Evolutionary conservation across 352 stramenopile species (phyloP).

Genomic region (Pythium biforme): DNA sequence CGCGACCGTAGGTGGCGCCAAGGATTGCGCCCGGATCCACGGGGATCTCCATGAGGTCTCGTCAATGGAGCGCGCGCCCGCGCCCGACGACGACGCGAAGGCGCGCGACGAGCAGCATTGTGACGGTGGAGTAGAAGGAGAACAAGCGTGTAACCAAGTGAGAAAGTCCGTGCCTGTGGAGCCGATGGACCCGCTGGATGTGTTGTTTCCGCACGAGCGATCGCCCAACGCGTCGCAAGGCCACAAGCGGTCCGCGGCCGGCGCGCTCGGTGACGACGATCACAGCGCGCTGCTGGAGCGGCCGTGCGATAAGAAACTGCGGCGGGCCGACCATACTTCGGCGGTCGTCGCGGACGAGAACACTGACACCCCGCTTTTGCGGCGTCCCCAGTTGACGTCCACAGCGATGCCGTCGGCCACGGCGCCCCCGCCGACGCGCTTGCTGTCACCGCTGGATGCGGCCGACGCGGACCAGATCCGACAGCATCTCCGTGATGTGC

Average conservation of each 20-base stretch:
- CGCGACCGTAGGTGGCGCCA: conserved; percentile 19
- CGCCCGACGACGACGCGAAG: background rate
- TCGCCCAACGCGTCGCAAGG: conserved; percentile 18
- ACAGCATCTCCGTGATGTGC: conserved; percentile 70
- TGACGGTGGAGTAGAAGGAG: background rate
- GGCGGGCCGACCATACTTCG: conserved; percentile 23
- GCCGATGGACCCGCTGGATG: conserved; percentile 6
- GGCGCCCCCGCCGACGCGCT: background rate
- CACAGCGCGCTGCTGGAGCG: conserved; percentile 20
- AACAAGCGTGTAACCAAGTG: conserved; percentile 4
- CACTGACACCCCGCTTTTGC: conserved; percentile 17
- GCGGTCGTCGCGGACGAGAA: background rate
- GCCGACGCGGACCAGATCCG: conserved; percentile 60
- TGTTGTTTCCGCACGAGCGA: conserved; percentile 27
- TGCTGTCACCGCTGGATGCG: conserved; percentile 62
- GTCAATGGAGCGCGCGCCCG: conserved; percentile 8
- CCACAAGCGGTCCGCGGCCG: conserved; percentile 20
- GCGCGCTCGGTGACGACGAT: conserved; percentile 14
- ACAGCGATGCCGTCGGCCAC: background rate
- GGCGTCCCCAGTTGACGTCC: conserved; percentile 6
- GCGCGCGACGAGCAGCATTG: background rate
- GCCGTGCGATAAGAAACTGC: conserved; percentile 49
- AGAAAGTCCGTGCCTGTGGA: conserved; percentile 11
- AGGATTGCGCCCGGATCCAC: conserved; percentile 22
- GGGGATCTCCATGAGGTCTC: conserved; percentile 6